Evolutionary conservation across 2,329 filamentous ascomycete genomes (phyloP).

Genomic region (Xylariaceae sp.): DNA sequence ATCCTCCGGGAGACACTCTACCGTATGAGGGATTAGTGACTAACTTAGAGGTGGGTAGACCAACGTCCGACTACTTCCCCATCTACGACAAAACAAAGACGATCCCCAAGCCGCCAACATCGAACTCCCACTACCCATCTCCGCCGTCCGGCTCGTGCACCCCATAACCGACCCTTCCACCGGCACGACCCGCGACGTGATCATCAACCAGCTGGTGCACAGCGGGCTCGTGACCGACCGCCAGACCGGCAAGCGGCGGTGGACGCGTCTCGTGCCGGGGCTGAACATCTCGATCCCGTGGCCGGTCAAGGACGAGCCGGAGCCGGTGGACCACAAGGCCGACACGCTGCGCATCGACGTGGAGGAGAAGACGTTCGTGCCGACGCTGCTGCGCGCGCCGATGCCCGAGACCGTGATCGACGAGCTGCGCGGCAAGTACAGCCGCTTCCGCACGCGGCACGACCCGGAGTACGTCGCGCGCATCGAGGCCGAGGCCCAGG

Average conservation of each 20-base stretch:
- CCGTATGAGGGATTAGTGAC: not conserved
- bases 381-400: constrained; percentile 77
- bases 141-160: constrained; percentile 80
- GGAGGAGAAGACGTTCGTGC: constrained; percentile 76
- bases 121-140: constrained; percentile 67
- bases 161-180: constrained; percentile 71
- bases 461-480: constrained; percentile 72
- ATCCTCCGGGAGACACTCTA: not conserved
- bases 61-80: constrained; percentile 49
- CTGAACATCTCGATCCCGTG: constrained; percentile 77
- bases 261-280: constrained; percentile 69
- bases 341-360: constrained; percentile 82
- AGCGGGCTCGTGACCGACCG: constrained; percentile 57
- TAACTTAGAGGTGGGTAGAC: constrained; percentile 36
- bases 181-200: constrained; percentile 71
- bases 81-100: constrained; percentile 44
- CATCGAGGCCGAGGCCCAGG: constrained; percentile 65
- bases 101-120: constrained; percentile 51
- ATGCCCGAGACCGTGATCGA: constrained; percentile 81
- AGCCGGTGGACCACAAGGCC: constrained; percentile 58
- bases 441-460: constrained; percentile 80
- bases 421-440: constrained; percentile 85
- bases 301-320: constrained; percentile 63
- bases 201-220: constrained; percentile 74
- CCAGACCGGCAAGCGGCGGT: constrained; percentile 53